Conservation (phyloP, 2,329 filamentous ascomycete species). For the Simplicillium aogashimaense region DNA sequence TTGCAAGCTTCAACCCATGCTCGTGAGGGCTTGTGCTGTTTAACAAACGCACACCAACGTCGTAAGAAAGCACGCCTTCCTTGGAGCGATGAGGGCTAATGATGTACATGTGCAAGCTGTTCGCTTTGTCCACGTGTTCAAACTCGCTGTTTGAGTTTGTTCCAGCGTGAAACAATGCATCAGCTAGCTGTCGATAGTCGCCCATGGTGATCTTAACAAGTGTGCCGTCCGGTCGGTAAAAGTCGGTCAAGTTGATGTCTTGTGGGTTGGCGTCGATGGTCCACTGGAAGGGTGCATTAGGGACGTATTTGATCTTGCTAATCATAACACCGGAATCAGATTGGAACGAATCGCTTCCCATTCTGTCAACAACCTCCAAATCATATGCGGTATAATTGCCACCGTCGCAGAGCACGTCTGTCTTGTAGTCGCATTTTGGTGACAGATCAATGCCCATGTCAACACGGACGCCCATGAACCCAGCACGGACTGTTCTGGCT, state of each 20-base stretch:
- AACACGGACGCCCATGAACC: slow-evolving; percentile 37
- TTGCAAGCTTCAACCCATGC: slow-evolving; percentile 24
- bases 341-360: slow-evolving; percentile 42
- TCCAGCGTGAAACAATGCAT: slow-evolving; percentile 44
- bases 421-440: slow-evolving; percentile 28
- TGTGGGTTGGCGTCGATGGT: slow-evolving; percentile 43
- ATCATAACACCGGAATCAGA: slow-evolving; percentile 43
- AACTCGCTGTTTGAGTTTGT: slow-evolving; percentile 39
- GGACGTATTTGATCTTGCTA: slow-evolving; percentile 38
- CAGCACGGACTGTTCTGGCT: slow-evolving; percentile 31
- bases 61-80: slow-evolving; percentile 35
- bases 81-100: slow-evolving; percentile 29
- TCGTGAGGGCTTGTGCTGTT: slow-evolving; percentile 15
- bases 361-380: slow-evolving; percentile 41
- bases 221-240: slow-evolving; percentile 36
- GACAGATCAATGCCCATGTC: slow-evolving; percentile 33
- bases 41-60: slow-evolving; percentile 34
- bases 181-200: slow-evolving; percentile 42
- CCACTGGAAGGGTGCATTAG: slow-evolving; percentile 40
- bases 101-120: slow-evolving; percentile 40
- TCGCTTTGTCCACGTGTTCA: slow-evolving; percentile 36
- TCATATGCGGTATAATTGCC: slow-evolving; percentile 40
- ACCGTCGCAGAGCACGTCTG: slow-evolving; percentile 39
- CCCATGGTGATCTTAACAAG: slow-evolving; percentile 36
- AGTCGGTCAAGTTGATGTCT: slow-evolving; percentile 40